phyloP scores from a whole-genome alignment of 345 rosid genomes.

The Kandelia obovata region DNA sequence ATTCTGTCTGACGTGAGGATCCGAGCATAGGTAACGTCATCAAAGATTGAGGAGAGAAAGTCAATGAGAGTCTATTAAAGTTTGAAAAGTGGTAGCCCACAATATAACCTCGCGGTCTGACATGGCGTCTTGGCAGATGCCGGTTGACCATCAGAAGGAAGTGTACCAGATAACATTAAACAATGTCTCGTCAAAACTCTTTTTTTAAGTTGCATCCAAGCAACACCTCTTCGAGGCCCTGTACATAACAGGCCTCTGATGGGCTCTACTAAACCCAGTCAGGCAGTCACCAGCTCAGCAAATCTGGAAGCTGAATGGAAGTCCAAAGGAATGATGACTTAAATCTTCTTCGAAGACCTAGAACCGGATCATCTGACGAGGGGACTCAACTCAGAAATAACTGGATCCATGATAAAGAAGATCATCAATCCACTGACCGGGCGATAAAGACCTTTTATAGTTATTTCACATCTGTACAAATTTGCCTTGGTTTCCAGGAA shows the following conservation, averaged over 20 bases:
- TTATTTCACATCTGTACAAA: too few relatives aligned
- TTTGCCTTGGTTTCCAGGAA: too few relatives aligned
- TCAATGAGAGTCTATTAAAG: conserved; percentile 43
- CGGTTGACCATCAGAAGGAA: conserved; percentile 23
- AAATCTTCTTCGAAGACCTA: conserved; percentile 55
- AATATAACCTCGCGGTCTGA: conserved; percentile 22
- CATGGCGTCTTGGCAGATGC: conserved; percentile 6
- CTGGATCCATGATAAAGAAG: neutral
- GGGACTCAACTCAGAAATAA: neutral
- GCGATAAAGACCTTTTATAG: neutral
- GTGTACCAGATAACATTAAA: conserved; percentile 7
- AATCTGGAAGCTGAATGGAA: conserved; percentile 30
- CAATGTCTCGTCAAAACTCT: conserved; percentile 43
- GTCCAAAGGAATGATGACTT: conserved; percentile 31
- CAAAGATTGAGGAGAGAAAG: conserved; percentile 33
- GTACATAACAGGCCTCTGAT: conserved; percentile 3
- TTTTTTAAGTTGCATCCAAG: conserved; percentile 22
- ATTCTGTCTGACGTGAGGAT: conserved; percentile 45
- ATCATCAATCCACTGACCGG: neutral
- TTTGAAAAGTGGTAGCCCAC: conserved; percentile 38
- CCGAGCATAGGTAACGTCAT: conserved; percentile 47
- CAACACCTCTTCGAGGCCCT: neutral
- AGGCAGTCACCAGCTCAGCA: conserved; percentile 22
- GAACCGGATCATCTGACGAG: conserved; percentile 31
- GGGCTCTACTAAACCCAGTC: conserved; percentile 17